phyloP scores from a whole-genome alignment of 192 early-diverging fungal genomes.

The Coemansia biformis region DNA sequence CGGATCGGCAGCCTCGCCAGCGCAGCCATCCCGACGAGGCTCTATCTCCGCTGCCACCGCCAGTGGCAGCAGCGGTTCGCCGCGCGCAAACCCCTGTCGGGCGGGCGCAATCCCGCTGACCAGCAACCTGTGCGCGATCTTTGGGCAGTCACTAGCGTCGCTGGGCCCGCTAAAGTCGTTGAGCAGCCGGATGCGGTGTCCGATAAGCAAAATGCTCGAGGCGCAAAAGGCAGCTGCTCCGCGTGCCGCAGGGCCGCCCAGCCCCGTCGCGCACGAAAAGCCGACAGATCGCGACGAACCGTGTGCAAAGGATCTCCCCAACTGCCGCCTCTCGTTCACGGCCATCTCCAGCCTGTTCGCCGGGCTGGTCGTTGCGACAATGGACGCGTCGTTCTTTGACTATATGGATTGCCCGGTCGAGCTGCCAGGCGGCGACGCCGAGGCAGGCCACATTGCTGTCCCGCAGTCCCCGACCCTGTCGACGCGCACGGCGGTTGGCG shows the following conservation, averaged over 20 bases:
- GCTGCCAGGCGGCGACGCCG: too few species aligned
- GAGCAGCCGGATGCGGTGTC: neutral
- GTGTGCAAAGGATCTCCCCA: neutral
- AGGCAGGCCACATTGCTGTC: too few species aligned
- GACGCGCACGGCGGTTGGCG: too few species aligned
- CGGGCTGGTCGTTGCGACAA: slow-evolving; percentile 16
- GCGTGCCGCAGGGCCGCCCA: neutral
- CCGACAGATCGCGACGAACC: neutral
- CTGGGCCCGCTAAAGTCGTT: neutral
- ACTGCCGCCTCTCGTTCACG: slow-evolving; percentile 27
- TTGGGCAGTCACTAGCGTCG: slow-evolving; percentile 9
- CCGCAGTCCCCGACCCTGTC: too few species aligned
- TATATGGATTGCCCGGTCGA: slow-evolving; percentile 7
- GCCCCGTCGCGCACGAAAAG: neutral
- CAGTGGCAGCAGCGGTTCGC: too few species aligned
- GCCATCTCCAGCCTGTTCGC: slow-evolving; percentile 34
- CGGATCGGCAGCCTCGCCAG: neutral
- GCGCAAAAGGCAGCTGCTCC: neutral
- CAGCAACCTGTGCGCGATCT: slow-evolving; percentile 32
- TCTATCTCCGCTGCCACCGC: neutral
- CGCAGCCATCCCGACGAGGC: too few species aligned
- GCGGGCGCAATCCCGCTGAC: slow-evolving; percentile 29
- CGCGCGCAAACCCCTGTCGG: too few species aligned
- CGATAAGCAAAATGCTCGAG: neutral
- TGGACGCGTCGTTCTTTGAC: slow-evolving; percentile 30